phyloP scores from a whole-genome alignment of 192 early-diverging fungal species.

The Umbelopsis sp. region DNA sequence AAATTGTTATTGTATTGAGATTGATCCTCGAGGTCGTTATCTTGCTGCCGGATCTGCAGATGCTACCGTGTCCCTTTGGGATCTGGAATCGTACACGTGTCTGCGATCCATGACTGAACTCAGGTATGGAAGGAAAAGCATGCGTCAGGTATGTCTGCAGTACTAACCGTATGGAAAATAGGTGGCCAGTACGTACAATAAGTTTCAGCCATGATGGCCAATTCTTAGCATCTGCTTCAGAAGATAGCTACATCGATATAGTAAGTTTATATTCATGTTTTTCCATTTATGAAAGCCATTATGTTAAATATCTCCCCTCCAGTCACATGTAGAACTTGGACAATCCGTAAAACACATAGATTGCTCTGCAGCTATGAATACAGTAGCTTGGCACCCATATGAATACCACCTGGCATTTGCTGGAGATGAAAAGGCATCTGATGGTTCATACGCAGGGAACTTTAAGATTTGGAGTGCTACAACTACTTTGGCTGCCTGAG shows the following conservation, averaged over 20 bases:
- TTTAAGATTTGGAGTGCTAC: constrained; percentile 48
- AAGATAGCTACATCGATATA: constrained; percentile 79
- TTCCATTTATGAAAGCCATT: background rate
- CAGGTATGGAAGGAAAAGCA: constrained; percentile 47
- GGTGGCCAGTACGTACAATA: constrained; percentile 77
- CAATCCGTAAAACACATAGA: constrained; percentile 70
- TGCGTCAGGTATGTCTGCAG: background rate
- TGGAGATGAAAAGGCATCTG: constrained; percentile 61
- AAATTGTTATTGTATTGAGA: constrained; percentile 80
- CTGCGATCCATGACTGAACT: constrained; percentile 68
- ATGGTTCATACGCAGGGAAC: constrained; percentile 49
- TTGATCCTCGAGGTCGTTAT: constrained; percentile 79
- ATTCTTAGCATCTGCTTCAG: constrained; percentile 72
- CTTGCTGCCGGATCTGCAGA: constrained; percentile 81
- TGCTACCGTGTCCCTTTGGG: constrained; percentile 76
- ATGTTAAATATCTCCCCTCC: background rate
- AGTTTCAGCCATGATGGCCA: constrained; percentile 82
- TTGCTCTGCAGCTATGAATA: constrained; percentile 70
- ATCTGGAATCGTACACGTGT: constrained; percentile 65
- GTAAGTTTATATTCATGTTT: constrained; percentile 45
- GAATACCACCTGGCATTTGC: constrained; percentile 80
- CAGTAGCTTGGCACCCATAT: constrained; percentile 79
- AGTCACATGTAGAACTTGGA: constrained; percentile 75
- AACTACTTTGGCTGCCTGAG: background rate
- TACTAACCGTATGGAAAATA: constrained; percentile 23